These are phyloP conservation scores for Coemansia sp. DNA, from an alignment of 192 early-diverging fungal species.

Conservation along the genomic window DNA sequence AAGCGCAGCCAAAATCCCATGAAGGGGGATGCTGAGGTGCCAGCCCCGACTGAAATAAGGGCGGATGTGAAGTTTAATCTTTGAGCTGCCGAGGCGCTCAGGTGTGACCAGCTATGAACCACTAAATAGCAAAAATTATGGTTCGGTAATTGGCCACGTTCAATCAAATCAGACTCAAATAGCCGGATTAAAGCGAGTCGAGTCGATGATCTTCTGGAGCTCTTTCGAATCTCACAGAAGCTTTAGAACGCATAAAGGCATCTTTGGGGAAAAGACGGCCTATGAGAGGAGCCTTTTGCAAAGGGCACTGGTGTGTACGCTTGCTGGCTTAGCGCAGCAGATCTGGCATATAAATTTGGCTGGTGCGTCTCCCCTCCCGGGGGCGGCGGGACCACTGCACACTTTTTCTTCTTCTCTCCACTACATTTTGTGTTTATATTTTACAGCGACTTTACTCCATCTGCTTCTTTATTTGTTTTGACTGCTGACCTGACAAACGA, in stretches of 20 bases:
- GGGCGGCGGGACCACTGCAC: background rate
- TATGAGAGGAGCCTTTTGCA: background rate
- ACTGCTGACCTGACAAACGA: background rate
- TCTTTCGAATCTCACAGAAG: background rate
- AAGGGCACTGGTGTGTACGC: background rate
- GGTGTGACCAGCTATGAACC: background rate
- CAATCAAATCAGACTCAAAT: background rate
- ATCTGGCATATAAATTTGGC: slow-evolving; percentile 3
- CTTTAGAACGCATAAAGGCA: slow-evolving; percentile 10
- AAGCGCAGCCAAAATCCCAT: slow-evolving; percentile 14
- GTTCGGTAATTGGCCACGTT: background rate
- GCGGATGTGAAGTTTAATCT: background rate
- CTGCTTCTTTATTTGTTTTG: background rate
- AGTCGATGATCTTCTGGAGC: background rate
- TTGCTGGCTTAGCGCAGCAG: no score
- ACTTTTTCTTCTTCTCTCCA: background rate
- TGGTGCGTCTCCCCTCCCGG: background rate
- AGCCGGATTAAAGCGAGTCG: slow-evolving; percentile 5
- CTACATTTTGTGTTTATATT: slow-evolving; percentile 19
- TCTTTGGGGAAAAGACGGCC: background rate
- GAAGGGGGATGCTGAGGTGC: slow-evolving; percentile 7
- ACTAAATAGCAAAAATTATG: background rate
- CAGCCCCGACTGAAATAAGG: background rate
- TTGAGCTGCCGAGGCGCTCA: background rate
- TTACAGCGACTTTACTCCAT: slow-evolving; percentile 4